Base-by-base conservation (phyloP, 1,284 basidiomycete species). In the Heterobasidion irregulare region DNA sequence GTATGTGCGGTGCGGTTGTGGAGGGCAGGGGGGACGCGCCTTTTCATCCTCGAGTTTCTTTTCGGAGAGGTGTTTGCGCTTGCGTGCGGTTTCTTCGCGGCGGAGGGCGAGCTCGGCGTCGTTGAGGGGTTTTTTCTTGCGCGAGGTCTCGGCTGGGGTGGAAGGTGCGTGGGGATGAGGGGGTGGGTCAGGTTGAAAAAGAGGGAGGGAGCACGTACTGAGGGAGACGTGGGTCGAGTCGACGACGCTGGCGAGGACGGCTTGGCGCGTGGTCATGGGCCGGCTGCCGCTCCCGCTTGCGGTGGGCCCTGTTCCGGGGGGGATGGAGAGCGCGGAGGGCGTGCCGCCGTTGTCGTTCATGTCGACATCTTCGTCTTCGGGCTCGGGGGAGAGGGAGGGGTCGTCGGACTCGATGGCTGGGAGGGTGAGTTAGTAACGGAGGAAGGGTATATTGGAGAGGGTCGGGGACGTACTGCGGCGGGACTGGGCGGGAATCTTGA, bases 21-120 rank as follows among this genome's bases (percentile, higher is more conserved):
- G 26, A 26, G 26, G 26, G 26, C n/a, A n/a, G 26, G 26, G 26
- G n/a, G 53, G 10, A 66, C 71, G 45, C 57, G 86, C 92, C 80
- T 95, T 95, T 68, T 96, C 93, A 63, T 96, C 93, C 66, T 95
- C 91, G 18, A 94, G 75, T 68, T 90, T 92, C 76, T 94, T 94
- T 69, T 94, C 93, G 16, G 82, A 86, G 58, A 94, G 75, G 62
- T 94, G 89, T 64, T 85, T 89, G 48, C 93, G 77, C 66, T 93
- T 89, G 35, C 92, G 76, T 0, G 92, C 91, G 0, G 86, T 92
- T 70, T 96, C 93, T 66, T 93, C 91, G 34, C 89, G 77, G 50
- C 87, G 80, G 15, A 94, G 74, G 0, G 89, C 85, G 1, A 92
- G 75, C 68, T 95, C 93, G 0, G 84, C 82, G 62, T 93, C 91